phyloP scores from a whole-genome alignment of 495 filamentous ascomycete species.

The Lepidopterella palustris region DNA sequence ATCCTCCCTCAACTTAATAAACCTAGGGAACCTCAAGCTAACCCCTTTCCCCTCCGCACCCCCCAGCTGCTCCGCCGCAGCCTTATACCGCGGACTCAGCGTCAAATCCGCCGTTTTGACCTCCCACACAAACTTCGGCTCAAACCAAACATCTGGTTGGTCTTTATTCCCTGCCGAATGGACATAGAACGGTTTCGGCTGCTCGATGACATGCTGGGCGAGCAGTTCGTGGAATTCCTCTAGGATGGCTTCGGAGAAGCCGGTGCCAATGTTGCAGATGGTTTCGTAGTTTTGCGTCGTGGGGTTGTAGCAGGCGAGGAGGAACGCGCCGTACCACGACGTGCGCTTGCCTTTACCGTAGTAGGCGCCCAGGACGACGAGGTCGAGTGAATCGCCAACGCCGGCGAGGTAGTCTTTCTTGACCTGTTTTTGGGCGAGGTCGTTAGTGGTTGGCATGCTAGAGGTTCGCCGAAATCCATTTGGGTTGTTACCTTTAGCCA shows the following conservation, averaged over 20 bases:
- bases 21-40: conserved; percentile 81
- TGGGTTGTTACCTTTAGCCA: conserved; percentile 72
- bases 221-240: conserved; percentile 73
- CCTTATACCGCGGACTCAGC: conserved; percentile 85
- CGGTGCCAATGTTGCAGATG: conserved; percentile 96
- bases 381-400: conserved; percentile 90
- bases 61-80: conserved; percentile 57
- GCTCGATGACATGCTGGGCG: conserved; percentile 67
- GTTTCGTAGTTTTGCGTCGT: conserved; percentile 76
- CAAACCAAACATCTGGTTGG: conserved; percentile 98
- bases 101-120: conserved; percentile 95
- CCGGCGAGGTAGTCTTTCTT: conserved; percentile 96
- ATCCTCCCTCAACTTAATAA: conserved; percentile 83
- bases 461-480: not conserved
- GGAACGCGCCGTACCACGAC: conserved; percentile 88
- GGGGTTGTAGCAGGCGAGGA: conserved; percentile 87
- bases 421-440: no score
- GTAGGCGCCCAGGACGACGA: conserved; percentile 94
- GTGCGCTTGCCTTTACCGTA: conserved; percentile 92
- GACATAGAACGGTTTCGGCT: conserved; percentile 87
- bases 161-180: conserved; percentile 79
- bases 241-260: conserved; percentile 82
- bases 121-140: conserved; percentile 91
- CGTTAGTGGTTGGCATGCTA: not conserved
- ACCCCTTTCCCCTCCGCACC: conserved; percentile 73